A percentile compares a stretch with the other conserved stretches of the same genome.
Evolutionary conservation across 345 rosid genomes (phyloP).

Genomic region (Citrus inodora): DNA sequence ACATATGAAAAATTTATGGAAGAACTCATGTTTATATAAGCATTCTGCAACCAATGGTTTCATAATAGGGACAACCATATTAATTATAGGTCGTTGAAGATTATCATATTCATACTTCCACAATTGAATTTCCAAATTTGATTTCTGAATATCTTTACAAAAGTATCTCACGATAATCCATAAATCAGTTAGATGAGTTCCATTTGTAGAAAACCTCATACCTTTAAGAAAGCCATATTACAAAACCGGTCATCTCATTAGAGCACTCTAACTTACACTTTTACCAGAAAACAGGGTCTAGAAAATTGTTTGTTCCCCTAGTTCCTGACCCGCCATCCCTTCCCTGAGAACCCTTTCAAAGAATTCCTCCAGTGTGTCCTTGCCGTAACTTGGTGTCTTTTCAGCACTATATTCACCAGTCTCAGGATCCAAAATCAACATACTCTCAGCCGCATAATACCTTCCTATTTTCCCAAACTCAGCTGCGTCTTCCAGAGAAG

Average conservation of each 20-base stretch:
- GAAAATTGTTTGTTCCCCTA: constrained; percentile 84
- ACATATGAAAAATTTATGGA: not conserved
- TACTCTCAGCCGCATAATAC: constrained; percentile 95
- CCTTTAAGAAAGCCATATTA: not conserved
- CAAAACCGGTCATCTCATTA: constrained; percentile 17
- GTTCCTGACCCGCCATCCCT: constrained; percentile 94
- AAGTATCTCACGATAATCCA: not conserved
- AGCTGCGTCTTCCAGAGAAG: constrained; percentile 79
- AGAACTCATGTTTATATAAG: not conserved
- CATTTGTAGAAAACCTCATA: not conserved
- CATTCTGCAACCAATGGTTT: not conserved
- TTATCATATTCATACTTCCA: not conserved
- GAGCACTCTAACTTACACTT: constrained; percentile 5
- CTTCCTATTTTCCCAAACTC: constrained; percentile 96
- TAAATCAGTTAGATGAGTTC: not conserved
- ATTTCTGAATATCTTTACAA: not conserved
- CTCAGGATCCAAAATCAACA: constrained; percentile 79
- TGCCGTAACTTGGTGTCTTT: constrained; percentile 88
- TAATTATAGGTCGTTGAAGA: not conserved
- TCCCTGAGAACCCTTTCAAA: constrained; percentile 72
- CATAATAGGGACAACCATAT: not conserved
- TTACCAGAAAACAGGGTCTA: constrained; percentile 22
- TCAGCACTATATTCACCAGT: constrained; percentile 83
- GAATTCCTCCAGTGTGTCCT: constrained; percentile 81
- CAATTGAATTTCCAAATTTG: not conserved